Base-by-base conservation (phyloP, 2,329 filamentous ascomycete species). In the Colletotrichum chlorophyti region DNA sequence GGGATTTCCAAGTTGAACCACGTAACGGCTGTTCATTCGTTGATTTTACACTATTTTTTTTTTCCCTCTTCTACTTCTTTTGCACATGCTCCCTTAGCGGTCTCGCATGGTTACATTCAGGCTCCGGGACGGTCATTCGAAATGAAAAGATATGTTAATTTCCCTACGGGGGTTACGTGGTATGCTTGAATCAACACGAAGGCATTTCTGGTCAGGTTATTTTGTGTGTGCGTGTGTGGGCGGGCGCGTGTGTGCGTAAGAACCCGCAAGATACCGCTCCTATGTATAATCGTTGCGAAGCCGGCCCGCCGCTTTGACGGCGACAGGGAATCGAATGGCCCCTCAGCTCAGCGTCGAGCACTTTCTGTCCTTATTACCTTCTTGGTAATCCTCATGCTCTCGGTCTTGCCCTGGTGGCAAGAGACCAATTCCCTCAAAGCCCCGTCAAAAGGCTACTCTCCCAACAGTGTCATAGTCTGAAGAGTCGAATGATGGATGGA, bases 1-100 rank as follows among this genome's bases (percentile, higher is more conserved):
- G 32, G 46, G 12, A 4, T 40, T 54, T 43, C 43, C 58, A 40
- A 60, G 45, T 58, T 60, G 42, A 58, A 57, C 58, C 58, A 60
- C 58, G 52, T 52, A 58, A 60, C 40, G 53, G 53, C 58, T 27
- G 45, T 46, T 58, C 53, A 60, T 60, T 60, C 58, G 53, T 24
- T 60, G 40, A 40, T 46, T 52, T 37, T 46, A 34, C 38, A 58
- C 24, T n/a, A 19, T 35, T 49, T 38, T 31, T 21, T 31, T 24
- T 23, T 21, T n/a, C n/a, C 21, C n/a, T 48, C 24, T 38, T 29
- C n/a, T 38, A 34, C 5, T 24, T 49, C 11, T 42, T 42, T 43
- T 23, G 37, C 17, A n/a, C n/a, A n/a, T 38, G 32, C 5, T 24
- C 41, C 11, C 32, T 42, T 43, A 23, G 37, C 17, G 23, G 43